phyloP scores from a whole-genome alignment of 176 grass and related monocot species.

The Luzula sylvatica region DNA sequence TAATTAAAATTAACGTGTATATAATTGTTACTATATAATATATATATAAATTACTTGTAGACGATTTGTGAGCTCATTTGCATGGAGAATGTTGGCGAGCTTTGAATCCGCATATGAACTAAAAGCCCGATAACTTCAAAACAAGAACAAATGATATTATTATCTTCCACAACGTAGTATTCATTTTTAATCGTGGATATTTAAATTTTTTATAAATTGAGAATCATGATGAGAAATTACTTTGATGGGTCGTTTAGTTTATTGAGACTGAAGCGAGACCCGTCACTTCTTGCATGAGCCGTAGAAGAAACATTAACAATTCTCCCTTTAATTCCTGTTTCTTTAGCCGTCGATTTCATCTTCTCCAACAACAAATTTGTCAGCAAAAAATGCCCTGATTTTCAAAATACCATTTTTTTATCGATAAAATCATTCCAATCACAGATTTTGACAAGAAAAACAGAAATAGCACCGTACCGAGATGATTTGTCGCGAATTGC shows the following conservation, averaged over 20 bases:
- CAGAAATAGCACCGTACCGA: constrained; percentile 24
- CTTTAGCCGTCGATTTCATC: constrained; percentile 63
- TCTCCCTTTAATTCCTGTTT: constrained; percentile 62
- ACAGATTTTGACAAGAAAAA: too few relatives aligned
- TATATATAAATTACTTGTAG: constrained; percentile 32
- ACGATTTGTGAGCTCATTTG: constrained; percentile 57
- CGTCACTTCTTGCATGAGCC: constrained; percentile 46
- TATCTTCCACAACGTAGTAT: background rate
- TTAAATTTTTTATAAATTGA: too few relatives aligned
- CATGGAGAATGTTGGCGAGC: constrained; percentile 78
- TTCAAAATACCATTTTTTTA: background rate
- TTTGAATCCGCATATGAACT: constrained; percentile 56
- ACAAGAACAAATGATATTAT: background rate
- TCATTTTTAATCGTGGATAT: too few relatives aligned
- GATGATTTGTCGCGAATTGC: constrained; percentile 76
- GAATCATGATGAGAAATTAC: constrained; percentile 16
- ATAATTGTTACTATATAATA: background rate
- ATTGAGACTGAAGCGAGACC: constrained; percentile 37
- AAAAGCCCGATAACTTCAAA: constrained; percentile 41
- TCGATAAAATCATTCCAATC: background rate
- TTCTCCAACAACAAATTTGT: constrained; percentile 70
- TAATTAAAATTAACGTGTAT: background rate
- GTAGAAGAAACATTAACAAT: constrained; percentile 62
- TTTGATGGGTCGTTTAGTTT: constrained; percentile 50
- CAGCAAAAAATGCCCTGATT: constrained; percentile 78